phyloP scores from a whole-genome alignment of 768 basidiomycete genomes.

The Harrya chromipes region DNA sequence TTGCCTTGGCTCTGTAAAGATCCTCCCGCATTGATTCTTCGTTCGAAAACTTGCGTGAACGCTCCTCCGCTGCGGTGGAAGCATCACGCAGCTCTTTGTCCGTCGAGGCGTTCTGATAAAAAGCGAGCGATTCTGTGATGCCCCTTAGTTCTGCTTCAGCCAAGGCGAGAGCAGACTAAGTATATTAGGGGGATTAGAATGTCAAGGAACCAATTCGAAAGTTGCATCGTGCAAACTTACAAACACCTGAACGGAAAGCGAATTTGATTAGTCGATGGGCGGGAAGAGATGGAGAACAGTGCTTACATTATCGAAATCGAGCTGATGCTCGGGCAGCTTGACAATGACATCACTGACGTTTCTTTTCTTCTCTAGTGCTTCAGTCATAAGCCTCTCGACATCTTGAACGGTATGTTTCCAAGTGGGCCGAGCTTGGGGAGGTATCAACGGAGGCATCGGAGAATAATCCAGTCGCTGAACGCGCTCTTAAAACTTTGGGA shows the following conservation, averaged over 20 bases:
- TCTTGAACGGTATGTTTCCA: constrained; percentile 73
- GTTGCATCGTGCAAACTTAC: constrained; percentile 42
- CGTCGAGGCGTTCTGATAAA: constrained; percentile 81
- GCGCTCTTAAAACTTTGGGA: too few relatives aligned
- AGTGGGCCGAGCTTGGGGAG: constrained; percentile 63
- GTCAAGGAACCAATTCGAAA: not conserved
- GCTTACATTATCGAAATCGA: constrained; percentile 66
- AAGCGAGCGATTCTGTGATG: constrained; percentile 57
- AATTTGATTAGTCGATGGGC: not conserved
- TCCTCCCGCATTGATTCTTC: constrained; percentile 81
- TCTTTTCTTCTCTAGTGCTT: constrained; percentile 56
- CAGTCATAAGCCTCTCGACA: constrained; percentile 54
- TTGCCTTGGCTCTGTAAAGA: constrained; percentile 68
- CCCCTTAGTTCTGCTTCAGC: constrained; percentile 57
- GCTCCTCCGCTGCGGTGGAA: constrained; percentile 69
- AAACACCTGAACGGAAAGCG: constrained; percentile 53
- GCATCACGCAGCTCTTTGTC: constrained; percentile 78
- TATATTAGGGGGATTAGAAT: constrained; percentile 6
- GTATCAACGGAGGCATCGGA: constrained; percentile 47
- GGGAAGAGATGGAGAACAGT: not conserved
- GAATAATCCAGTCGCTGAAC: not conserved
- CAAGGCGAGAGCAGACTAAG: constrained; percentile 58
- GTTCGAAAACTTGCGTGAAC: constrained; percentile 66
- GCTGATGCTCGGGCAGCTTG: constrained; percentile 52
- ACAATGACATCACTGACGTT: constrained; percentile 59